Conservation (phyloP, 257 asterid species). For the Fraxinus pennsylvanica region DNA sequence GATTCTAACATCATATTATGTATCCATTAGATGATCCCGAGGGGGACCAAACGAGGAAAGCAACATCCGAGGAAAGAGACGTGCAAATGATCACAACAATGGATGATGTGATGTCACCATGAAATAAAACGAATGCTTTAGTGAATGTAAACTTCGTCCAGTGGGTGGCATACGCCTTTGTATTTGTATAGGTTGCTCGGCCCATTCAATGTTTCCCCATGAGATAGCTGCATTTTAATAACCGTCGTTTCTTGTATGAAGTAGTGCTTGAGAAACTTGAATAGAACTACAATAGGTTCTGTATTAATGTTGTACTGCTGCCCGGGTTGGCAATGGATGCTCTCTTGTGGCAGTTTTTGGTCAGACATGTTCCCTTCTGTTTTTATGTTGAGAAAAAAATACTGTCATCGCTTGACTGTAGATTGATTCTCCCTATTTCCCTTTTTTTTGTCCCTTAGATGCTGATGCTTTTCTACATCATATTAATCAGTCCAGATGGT, state of each 20-base stretch:
- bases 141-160: conserved; percentile 27
- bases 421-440: too few relatives aligned
- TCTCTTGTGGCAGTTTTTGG: conserved; percentile 78
- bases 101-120: conserved; percentile 62
- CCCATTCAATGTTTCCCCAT: conserved; percentile 36
- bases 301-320: conserved; percentile 43
- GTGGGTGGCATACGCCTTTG: conserved; percentile 60
- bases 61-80: conserved; percentile 51
- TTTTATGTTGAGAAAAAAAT: neutral
- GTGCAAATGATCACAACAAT: conserved; percentile 51
- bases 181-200: conserved; percentile 70
- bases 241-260: conserved; percentile 53
- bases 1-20: conserved; percentile 11
- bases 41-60: conserved; percentile 38
- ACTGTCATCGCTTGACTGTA: neutral
- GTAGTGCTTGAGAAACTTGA: conserved; percentile 17
- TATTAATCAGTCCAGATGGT: neutral
- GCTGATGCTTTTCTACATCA: neutral
- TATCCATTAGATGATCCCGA: conserved; percentile 41
- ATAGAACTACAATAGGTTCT: conserved; percentile 43
- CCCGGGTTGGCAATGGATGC: conserved; percentile 59
- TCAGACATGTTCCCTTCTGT: conserved; percentile 4
- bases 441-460: neutral
- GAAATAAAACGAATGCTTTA: conserved; percentile 20
- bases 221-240: conserved; percentile 28